phyloP scores from a whole-genome alignment of 352 stramenopile genomes.

The Phytophthora multivora region DNA sequence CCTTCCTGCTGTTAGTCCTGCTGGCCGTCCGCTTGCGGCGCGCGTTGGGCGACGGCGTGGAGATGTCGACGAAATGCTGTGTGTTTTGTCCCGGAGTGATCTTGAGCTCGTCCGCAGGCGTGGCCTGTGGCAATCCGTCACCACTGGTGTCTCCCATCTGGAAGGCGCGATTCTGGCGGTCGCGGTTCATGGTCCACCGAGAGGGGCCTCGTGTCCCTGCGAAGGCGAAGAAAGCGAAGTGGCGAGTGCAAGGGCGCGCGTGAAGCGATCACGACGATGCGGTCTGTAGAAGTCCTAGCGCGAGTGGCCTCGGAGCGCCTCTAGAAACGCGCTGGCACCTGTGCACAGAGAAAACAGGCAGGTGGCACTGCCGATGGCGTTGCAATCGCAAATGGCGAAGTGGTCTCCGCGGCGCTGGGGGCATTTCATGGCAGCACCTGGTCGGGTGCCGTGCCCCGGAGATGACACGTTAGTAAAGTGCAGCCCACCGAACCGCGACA shows the following conservation, averaged over 20 bases:
- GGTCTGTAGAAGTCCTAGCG: constrained; percentile 6
- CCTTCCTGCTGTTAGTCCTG: constrained; percentile 4
- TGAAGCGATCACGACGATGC: constrained; percentile 26
- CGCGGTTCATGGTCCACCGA: constrained; percentile 34
- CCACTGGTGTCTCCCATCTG: constrained; percentile 25
- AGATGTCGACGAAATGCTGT: constrained; percentile 72
- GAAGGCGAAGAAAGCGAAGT: constrained; percentile 24
- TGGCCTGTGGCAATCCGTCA: constrained; percentile 5
- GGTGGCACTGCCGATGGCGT: constrained; percentile 28
- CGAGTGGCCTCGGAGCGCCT: neutral
- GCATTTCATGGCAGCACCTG: constrained; percentile 13
- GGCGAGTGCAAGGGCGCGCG: neutral
- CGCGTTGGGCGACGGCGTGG: constrained; percentile 52
- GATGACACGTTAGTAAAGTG: constrained; percentile 29
- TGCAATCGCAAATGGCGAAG: constrained; percentile 33
- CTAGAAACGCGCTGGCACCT: constrained; percentile 28
- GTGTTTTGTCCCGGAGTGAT: constrained; percentile 51
- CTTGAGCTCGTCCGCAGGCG: constrained; percentile 42
- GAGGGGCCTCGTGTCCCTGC: constrained; percentile 12
- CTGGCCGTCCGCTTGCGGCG: constrained; percentile 11
- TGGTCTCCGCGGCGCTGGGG: neutral
- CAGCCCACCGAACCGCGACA: constrained; percentile 19
- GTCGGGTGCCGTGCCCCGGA: constrained; percentile 8
- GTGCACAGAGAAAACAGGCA: constrained; percentile 23
- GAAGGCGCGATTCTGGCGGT: constrained; percentile 39